Base-by-base conservation (phyloP, 352 stramenopile species). In the Phytophthora sp. region DNA sequence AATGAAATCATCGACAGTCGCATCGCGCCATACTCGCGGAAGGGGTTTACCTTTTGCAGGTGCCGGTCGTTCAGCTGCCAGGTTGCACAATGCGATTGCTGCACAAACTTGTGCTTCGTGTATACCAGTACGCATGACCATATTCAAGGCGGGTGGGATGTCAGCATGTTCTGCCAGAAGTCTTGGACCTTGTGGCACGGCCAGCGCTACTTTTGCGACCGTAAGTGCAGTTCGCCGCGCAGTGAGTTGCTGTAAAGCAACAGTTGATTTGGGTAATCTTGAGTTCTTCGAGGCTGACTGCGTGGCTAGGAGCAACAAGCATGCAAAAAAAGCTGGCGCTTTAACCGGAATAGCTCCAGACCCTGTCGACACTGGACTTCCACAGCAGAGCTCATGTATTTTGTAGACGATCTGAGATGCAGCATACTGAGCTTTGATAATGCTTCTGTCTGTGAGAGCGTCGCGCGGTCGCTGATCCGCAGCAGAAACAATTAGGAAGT, bases 61-160 rank as follows among this genome's bases (percentile, higher is more conserved):
- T 1, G 60, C 60, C 26, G 57, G 68, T 13, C 76, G 73, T 62
- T 91, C 79, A 2, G 75, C 82, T 23, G 87, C 87, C 12, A 97
- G 61, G 65, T 97, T 95, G 49, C 89, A 96, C n/a, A 97, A 67
- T 27, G 83, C 86, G 38, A 94, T 83, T 23, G 87, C 87, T 1
- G 84, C 85, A 52, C 82, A 95, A n/a, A 95, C 69, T 23, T 96
- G 88, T 5, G 87, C 87, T 30, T 93, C 82, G 41, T 93, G 83
- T 17, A 92, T 79, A 4, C 85, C 87, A 7, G 83, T 93, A 12
- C 89, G 84, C 87, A 96, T 95, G 71, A 96, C 79, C 23, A 76
- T 76, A 42, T 95, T 95, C 9, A 95, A 61, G 21, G 84, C 83
- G 5, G 83, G 74, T 5, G 84, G 72, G 23, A 92, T 78, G 21